Base-by-base conservation (phyloP, 768 basidiomycete species). In the Macrolepiota fuliginosa region DNA sequence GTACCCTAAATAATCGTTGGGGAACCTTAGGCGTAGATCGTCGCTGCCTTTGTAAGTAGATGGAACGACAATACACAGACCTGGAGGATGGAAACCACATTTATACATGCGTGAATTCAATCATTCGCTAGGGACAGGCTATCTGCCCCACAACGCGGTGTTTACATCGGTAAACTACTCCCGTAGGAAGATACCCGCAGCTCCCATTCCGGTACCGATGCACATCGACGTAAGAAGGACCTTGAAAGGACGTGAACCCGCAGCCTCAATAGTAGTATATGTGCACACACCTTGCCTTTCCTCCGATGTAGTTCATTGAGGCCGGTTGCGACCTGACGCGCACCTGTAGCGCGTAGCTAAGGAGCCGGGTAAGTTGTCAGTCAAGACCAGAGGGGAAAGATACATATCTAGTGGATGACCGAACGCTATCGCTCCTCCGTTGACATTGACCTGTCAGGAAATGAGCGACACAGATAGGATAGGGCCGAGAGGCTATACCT, bases 141-240 rank as follows among this genome's bases (percentile, higher is more conserved):
- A 19, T 6, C 19, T 45, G 42, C n/a, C 42, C 19, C 19, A 19
- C 17, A 17, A 17, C 39, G 10, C 10, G 17, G 42, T 42, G 40
- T 13, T 19, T 24, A 27, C 22, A 24, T 49, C 9, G 25, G 24
- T 17, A 19, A 24, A 19, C 56, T 68, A 73, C 58, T 90, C 89
- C 54, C 82, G 77, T 2, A 91, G 73, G 72, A 92, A 92, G 15
- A 92, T 78, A 0, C 78, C 88, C 19, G 90, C 91, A 9, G 92
- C 93, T n/a, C 92, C 92, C 92, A 94, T 94, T n/a, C 93, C 91
- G 12, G 88, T 89, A 17, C 89, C 87, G 57, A 96, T 88, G 69
- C 93, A 95, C 92, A 95, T 95, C 13, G 87, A 87, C 2, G 91
- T 94, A n/a, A 93, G 83, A 50, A 96, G 78, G 6, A 95, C 76